Evolutionary conservation across 352 stramenopile species (phyloP).

Genomic region (Pythium brachiatum): DNA sequence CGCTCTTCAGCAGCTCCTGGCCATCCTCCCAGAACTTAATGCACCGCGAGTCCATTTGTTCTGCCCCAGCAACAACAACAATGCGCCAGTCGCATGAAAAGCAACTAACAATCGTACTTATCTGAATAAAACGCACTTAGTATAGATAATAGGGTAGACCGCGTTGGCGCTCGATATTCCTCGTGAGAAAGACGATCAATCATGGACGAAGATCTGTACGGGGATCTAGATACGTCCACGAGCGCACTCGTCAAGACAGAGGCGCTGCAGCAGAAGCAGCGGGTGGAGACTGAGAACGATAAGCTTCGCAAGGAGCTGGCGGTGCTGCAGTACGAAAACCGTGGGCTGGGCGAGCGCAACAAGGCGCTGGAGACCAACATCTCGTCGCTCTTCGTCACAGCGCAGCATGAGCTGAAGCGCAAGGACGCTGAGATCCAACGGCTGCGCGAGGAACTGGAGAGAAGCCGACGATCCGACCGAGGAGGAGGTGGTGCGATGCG

Average conservation of each 20-base stretch:
- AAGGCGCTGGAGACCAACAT: conserved; percentile 68
- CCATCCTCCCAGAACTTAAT: conserved; percentile 79
- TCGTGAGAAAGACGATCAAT: neutral
- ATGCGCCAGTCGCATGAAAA: neutral
- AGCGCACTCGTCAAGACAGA: conserved; percentile 67
- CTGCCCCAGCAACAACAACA: neutral
- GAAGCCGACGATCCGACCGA: conserved; percentile 1
- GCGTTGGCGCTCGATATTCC: conserved; percentile 1
- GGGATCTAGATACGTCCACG: conserved; percentile 79
- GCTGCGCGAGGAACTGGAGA: conserved; percentile 48
- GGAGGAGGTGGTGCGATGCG: neutral
- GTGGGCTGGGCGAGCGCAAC: conserved; percentile 52
- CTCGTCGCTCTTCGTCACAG: conserved; percentile 69
- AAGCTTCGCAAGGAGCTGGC: conserved; percentile 53
- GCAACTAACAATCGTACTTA: neutral
- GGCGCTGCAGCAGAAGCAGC: conserved; percentile 47
- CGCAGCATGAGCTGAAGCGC: conserved; percentile 68
- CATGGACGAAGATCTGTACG: conserved; percentile 66
- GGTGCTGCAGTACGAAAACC: conserved; percentile 63
- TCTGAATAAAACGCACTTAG: conserved; percentile 2
- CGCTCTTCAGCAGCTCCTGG: conserved; percentile 42
- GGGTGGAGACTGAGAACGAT: conserved; percentile 51
- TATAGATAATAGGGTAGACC: neutral
- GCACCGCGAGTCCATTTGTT: conserved; percentile 67
- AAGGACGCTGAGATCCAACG: conserved; percentile 80